Conservation (phyloP, 805 yeast genomes). For the Saccharomycopsis schoenii region DNA sequence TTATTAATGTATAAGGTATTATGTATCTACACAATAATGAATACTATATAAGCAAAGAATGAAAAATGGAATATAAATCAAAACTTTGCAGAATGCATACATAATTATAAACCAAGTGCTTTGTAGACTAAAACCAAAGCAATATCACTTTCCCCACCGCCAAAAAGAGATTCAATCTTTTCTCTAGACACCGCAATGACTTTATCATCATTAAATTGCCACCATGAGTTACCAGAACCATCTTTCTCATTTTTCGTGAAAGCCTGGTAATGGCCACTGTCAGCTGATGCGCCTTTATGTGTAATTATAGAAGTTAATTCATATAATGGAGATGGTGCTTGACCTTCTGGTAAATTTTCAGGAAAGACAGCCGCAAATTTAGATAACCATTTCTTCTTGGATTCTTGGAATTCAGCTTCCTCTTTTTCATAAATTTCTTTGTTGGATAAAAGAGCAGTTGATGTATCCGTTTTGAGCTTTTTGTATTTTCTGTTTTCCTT, state of each 20-base stretch:
- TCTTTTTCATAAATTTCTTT: conserved; percentile 39
- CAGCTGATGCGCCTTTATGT: conserved; percentile 92
- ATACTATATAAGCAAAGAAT: not conserved
- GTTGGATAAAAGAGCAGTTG: conserved; percentile 6
- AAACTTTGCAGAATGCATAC: not conserved
- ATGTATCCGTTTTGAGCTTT: conserved; percentile 21
- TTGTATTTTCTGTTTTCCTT: conserved; percentile 61
- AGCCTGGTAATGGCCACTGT: conserved; percentile 94
- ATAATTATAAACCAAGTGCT: conserved; percentile 41
- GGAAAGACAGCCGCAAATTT: conserved; percentile 38
- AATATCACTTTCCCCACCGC: conserved; percentile 97
- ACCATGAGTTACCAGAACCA: conserved; percentile 70
- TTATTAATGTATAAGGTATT: not conserved
- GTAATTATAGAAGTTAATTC: conserved; percentile 77
- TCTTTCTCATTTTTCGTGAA: conserved; percentile 67
- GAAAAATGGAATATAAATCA: not conserved
- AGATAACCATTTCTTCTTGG: conserved; percentile 39
- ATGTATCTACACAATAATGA: not conserved
- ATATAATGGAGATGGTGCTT: conserved; percentile 82
- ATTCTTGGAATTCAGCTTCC: conserved; percentile 34
- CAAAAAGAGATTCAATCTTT: conserved; percentile 76
- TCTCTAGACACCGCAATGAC: conserved; percentile 71
- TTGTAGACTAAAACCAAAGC: conserved; percentile 84
- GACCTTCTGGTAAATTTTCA: conserved; percentile 43
- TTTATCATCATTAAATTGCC: conserved; percentile 89